Percentiles rank a stretch among this genome's conserved stretches.
Conservation (phyloP, 2,329 filamentous ascomycete species). For the Gnomoniopsis smithogilvyi region DNA sequence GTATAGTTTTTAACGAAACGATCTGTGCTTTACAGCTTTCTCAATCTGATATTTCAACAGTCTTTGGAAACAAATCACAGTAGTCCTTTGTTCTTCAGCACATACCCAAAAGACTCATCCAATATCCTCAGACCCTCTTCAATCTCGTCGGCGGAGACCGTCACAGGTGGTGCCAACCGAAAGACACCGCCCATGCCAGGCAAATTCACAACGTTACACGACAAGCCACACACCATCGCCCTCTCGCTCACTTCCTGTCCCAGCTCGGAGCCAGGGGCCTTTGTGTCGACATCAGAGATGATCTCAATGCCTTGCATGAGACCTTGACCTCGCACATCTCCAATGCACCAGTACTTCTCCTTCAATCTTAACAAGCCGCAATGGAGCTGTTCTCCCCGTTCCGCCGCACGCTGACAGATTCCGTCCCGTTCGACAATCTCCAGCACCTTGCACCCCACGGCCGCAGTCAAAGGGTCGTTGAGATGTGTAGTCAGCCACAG, state of each 20-base stretch:
- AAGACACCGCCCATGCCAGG: constrained; percentile 48
- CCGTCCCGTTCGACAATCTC: constrained; percentile 50
- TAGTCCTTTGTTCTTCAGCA: constrained; percentile 18
- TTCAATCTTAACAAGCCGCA: constrained; percentile 40
- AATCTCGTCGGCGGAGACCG: constrained; percentile 41
- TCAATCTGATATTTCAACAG: too few relatives aligned
- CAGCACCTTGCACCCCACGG: constrained; percentile 52
- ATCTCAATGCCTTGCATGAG: constrained; percentile 50
- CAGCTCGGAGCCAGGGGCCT: constrained; percentile 39
- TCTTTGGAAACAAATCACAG: neutral
- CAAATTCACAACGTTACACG: constrained; percentile 45
- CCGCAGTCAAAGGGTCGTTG: constrained; percentile 51
- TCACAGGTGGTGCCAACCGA: constrained; percentile 48
- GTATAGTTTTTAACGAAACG: too few relatives aligned
- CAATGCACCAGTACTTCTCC: constrained; percentile 48
- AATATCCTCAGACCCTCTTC: constrained; percentile 45
- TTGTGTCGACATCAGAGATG: constrained; percentile 40
- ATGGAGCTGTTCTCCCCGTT: constrained; percentile 40
- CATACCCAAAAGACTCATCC: constrained; percentile 42
- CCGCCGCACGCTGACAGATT: constrained; percentile 36
- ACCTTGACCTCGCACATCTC: constrained; percentile 49
- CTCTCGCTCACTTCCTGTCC: constrained; percentile 39
- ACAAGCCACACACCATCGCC: constrained; percentile 43
- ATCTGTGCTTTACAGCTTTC: too few relatives aligned
- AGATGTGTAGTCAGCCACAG: constrained; percentile 51